A percentile compares a stretch with the other conserved stretches of the same genome.
phyloP scores from a whole-genome alignment of 73 alveolate species.

The Blepharisma japonicum region DNA sequence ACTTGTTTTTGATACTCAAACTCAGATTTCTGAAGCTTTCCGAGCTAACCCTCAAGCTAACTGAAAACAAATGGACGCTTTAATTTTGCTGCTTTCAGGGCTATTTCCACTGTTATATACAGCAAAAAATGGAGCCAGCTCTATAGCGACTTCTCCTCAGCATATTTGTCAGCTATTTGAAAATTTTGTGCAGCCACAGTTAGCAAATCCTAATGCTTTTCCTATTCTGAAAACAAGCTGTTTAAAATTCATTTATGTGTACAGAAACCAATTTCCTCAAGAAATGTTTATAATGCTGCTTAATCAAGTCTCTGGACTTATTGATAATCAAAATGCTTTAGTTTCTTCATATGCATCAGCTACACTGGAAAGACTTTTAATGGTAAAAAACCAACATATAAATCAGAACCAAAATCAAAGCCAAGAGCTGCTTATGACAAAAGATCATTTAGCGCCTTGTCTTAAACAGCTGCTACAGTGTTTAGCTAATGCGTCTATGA shows the following conservation, averaged over 20 bases:
- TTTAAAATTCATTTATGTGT: slow-evolving; percentile 22
- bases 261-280: slow-evolving; percentile 8
- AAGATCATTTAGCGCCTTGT: background rate
- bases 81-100: slow-evolving; percentile 10
- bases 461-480: background rate
- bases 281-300: background rate
- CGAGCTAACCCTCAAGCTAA: background rate
- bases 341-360: slow-evolving; percentile 26
- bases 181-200: background rate
- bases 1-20: slow-evolving; percentile 11
- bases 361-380: background rate
- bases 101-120: slow-evolving; percentile 18
- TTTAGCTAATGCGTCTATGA: background rate
- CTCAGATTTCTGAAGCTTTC: background rate
- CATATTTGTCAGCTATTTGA: background rate
- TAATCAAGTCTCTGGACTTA: background rate
- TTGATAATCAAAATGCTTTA: background rate
- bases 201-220: slow-evolving; percentile 8
- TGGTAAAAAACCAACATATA: slow-evolving; percentile 26
- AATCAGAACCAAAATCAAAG: background rate
- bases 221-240: slow-evolving; percentile 5
- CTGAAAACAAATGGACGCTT: slow-evolving; percentile 31
- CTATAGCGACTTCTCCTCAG: slow-evolving; percentile 14
- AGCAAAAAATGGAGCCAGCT: slow-evolving; percentile 16
- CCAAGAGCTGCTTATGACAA: slow-evolving; percentile 2